Conservation (phyloP, 805 yeast genomes). For the Kluyveromyces siamensis region DNA sequence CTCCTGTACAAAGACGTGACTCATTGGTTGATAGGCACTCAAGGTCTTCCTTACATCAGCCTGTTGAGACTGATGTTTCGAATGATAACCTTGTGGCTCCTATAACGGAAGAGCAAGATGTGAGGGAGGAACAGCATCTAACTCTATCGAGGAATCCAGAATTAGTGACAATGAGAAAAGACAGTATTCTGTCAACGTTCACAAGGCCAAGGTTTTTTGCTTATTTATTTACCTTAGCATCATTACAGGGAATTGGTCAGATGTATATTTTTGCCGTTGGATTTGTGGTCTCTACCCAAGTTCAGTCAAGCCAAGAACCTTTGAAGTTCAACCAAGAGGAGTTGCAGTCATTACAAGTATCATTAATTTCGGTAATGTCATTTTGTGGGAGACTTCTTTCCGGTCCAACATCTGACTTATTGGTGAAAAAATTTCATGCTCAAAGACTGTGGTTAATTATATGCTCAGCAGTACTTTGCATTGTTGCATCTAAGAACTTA, state of each 20-base stretch:
- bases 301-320: constrained; percentile 21
- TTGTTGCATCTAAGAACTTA: constrained; percentile 28
- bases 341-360: constrained; percentile 63
- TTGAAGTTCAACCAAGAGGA: constrained; percentile 30
- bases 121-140: neutral
- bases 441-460: constrained; percentile 62
- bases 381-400: constrained; percentile 56
- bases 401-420: constrained; percentile 57
- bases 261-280: constrained; percentile 69
- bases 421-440: constrained; percentile 40
- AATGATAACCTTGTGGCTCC: neutral
- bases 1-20: neutral
- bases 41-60: neutral
- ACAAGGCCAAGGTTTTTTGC: constrained; percentile 35
- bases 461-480: constrained; percentile 30
- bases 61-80: neutral
- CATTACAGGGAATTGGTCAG: constrained; percentile 58
- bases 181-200: constrained; percentile 14
- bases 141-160: neutral
- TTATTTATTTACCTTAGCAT: constrained; percentile 47
- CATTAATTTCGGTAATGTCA: constrained; percentile 54
- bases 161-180: constrained; percentile 2
- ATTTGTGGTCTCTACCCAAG: constrained; percentile 48
- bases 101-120: neutral
- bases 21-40: neutral